Percentiles rank a stretch among this genome's conserved stretches.
Conservation (phyloP, 768 basidiomycete species). For the Thelephora ganbajun region DNA sequence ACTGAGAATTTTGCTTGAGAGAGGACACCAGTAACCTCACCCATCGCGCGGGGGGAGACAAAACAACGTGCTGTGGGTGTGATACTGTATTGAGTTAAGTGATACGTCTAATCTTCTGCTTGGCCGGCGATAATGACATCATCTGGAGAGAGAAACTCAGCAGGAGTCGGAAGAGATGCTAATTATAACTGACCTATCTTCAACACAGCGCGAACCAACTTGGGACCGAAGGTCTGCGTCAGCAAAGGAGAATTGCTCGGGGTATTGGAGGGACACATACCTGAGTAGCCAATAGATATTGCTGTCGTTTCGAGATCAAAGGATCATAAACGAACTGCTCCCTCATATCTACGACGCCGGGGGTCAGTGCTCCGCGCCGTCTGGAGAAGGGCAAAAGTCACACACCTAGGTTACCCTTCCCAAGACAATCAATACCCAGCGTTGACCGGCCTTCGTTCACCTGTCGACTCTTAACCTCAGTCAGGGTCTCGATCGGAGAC, state of each 20-base stretch:
- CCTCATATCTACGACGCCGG: conserved; percentile 70
- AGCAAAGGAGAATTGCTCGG: conserved; percentile 2
- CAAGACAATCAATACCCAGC: conserved; percentile 88
- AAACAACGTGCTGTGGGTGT: too few species aligned
- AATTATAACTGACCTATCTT: conserved; percentile 55
- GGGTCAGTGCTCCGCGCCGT: background rate
- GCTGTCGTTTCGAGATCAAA: conserved; percentile 92
- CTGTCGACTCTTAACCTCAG: conserved; percentile 89
- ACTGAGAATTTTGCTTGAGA: too few species aligned
- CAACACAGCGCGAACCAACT: conserved; percentile 77
- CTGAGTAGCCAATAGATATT: conserved; percentile 95
- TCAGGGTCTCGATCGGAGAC: conserved; percentile 92
- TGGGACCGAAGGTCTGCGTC: conserved; percentile 2
- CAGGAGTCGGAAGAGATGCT: conserved; percentile 1
- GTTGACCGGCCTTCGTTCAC: conserved; percentile 72
- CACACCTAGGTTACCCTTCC: conserved; percentile 75
- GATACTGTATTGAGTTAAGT: conserved; percentile 6
- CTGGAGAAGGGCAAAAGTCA: conserved; percentile 1
- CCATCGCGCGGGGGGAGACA: too few species aligned
- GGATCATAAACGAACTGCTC: conserved; percentile 95
- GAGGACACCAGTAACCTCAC: too few species aligned
- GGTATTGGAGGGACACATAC: conserved; percentile 23
- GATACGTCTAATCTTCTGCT: conserved; percentile 40
- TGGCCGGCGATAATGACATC: conserved; percentile 68
- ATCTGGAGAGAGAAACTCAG: conserved; percentile 27